Base-by-base conservation (phyloP, 352 stramenopile genomes). In the Nothophytophthora sp. region DNA sequence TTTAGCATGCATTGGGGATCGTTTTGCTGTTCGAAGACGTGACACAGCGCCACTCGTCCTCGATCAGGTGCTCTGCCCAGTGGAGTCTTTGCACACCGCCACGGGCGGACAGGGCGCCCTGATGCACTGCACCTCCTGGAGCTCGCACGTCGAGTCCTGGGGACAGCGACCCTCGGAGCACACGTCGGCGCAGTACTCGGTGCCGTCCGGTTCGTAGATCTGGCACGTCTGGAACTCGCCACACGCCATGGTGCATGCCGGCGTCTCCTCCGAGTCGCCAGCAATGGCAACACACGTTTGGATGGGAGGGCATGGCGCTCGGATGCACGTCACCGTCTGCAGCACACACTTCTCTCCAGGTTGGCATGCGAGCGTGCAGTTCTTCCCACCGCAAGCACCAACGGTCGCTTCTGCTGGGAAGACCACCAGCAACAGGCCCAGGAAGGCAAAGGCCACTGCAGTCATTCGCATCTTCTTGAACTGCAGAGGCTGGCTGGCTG, bases 91-190 rank as follows among this genome's bases (percentile, higher is more conserved):
- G 27, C 47, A 58, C 24, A 23, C 33, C 10, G 40, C 46, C 34
- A 58, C 22, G 3, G 28, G 55, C 34, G 47, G 55, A 39, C 54
- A 63, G 2, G 54, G 54, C 0, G 46, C 45, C 11, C 25, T 44
- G 27, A 57, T 51, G 16, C 46, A 63, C 18, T 58, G 47, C 27
- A 63, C 55, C 27, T 52, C 33, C 32, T 53, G 32, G 32, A 57
- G 39, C 22, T 50, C 39, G 33, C 46, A 57, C 10, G 25, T 48
- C 5, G 27, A 48, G 12, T 35, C 46, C 23, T 47, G 8, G 13
- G 46, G 32, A 4, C 45, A 63, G 12, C 36, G 30, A 11, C 32
- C 46, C 10, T 57, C 39, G 16, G 24, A 3, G 34, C 45, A 62
- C 24, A 47, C 32, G 39, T 48, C 39, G n/a, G 32, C 38, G 47